Conservation (phyloP, 164 flowering plant genomes). For the Stephania cephalantha region DNA sequence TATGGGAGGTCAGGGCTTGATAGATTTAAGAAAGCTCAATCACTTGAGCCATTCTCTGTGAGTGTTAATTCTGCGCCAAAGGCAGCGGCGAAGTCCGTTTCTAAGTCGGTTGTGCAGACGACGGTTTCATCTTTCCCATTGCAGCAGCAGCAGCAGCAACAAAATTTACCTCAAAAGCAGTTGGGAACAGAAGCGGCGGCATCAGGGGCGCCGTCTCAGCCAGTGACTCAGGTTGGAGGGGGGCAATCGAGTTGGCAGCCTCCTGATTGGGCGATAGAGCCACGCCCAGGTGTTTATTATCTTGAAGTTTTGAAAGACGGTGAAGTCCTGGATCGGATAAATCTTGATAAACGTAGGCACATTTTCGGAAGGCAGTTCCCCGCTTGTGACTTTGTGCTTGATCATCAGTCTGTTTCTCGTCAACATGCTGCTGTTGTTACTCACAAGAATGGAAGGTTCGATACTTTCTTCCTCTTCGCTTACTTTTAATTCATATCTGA, state of each 20-base stretch:
- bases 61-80: conserved; percentile 33
- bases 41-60: conserved; percentile 84
- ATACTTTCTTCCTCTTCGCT: neutral
- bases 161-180: conserved; percentile 21
- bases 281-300: conserved; percentile 75
- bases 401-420: conserved; percentile 95
- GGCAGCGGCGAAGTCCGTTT: conserved; percentile 9
- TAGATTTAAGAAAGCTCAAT: conserved; percentile 85
- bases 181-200: neutral
- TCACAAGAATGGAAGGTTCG: conserved; percentile 95
- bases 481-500: conserved; percentile 2
- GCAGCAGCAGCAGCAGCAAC: conserved; percentile 12
- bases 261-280: conserved; percentile 99
- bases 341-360: conserved; percentile 65
- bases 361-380: conserved; percentile 86
- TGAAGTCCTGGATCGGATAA: conserved; percentile 62
- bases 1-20: conserved; percentile 90
- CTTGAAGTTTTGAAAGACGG: conserved; percentile 91
- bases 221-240: conserved; percentile 73
- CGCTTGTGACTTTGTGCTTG: conserved; percentile 92
- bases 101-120: conserved; percentile 3
- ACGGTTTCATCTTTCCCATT: conserved; percentile 19
- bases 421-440: conserved; percentile 98
- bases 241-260: conserved; percentile 95
- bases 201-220: conserved; percentile 30